Conservation (phyloP, 768 basidiomycete species). For the Hygrophoropsis aurantiaca region DNA sequence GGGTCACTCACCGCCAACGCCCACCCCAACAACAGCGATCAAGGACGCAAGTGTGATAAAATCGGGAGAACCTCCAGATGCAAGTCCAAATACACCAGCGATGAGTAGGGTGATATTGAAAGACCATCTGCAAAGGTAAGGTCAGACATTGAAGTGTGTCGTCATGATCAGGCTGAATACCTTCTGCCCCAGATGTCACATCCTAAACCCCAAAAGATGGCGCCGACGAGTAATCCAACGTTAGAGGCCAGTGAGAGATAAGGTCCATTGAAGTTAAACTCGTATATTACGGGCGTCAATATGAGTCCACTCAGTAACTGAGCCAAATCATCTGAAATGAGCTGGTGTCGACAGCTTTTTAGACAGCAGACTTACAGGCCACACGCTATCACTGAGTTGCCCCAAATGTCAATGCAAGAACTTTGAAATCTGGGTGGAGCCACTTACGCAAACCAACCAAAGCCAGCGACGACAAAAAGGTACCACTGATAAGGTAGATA, state of each 20-base stretch:
- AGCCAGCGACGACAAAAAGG: slow-evolving; percentile 38
- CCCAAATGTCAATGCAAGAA: neutral
- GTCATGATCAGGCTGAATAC: slow-evolving; percentile 20
- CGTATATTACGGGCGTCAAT: slow-evolving; percentile 45
- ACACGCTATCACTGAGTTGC: slow-evolving; percentile 31
- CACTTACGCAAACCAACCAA: slow-evolving; percentile 42
- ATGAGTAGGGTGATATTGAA: slow-evolving; percentile 58
- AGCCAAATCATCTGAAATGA: neutral
- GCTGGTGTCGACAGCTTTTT: neutral
- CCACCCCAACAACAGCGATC: slow-evolving; percentile 43
- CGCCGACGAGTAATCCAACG: slow-evolving; percentile 52
- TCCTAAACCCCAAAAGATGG: slow-evolving; percentile 47
- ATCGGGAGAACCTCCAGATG: slow-evolving; percentile 45
- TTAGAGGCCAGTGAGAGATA: slow-evolving; percentile 52
- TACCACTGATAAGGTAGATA: slow-evolving; percentile 26
- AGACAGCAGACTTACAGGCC: slow-evolving; percentile 32
- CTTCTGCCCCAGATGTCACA: slow-evolving; percentile 54
- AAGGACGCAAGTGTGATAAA: slow-evolving; percentile 51
- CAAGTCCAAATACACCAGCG: slow-evolving; percentile 51
- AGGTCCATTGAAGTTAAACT: slow-evolving; percentile 48
- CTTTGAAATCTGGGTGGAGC: neutral
- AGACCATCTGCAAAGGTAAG: slow-evolving; percentile 35
- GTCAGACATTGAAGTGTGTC: neutral
- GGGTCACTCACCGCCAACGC: slow-evolving; percentile 42
- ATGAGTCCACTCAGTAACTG: slow-evolving; percentile 45